phyloP scores from a whole-genome alignment of 208 protist genomes.

The Tritrichomonas musculus region DNA sequence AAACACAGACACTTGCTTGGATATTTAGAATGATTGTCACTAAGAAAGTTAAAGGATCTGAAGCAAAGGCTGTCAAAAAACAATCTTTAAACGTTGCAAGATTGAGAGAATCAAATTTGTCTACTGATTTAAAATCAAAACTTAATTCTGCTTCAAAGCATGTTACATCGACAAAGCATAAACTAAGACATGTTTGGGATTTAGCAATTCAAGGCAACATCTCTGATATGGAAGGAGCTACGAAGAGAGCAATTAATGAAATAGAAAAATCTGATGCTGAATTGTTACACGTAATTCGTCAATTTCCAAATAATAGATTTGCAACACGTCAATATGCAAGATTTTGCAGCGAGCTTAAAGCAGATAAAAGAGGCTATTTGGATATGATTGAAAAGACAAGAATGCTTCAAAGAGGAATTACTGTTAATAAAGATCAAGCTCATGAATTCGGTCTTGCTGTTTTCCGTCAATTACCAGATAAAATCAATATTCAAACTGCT shows the following conservation, averaged over 20 bases:
- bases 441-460: background rate
- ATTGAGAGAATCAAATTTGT: background rate
- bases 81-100: background rate
- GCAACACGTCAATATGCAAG: background rate
- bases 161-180: background rate
- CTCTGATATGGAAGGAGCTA: background rate
- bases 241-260: background rate
- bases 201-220: background rate
- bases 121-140: background rate
- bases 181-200: background rate
- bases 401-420: background rate
- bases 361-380: background rate
- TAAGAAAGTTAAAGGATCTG: background rate
- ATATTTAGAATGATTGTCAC: background rate
- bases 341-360: background rate
- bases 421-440: background rate
- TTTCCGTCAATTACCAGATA: background rate
- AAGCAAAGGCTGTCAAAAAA: background rate
- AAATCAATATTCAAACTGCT: background rate
- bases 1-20: background rate
- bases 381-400: background rate
- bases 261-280: background rate
- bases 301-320: slow-evolving; percentile 15
- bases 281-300: background rate
- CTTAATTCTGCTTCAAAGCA: background rate